Conservation (phyloP, 2,329 filamentous ascomycete species). For the Dendryphion nanum region DNA sequence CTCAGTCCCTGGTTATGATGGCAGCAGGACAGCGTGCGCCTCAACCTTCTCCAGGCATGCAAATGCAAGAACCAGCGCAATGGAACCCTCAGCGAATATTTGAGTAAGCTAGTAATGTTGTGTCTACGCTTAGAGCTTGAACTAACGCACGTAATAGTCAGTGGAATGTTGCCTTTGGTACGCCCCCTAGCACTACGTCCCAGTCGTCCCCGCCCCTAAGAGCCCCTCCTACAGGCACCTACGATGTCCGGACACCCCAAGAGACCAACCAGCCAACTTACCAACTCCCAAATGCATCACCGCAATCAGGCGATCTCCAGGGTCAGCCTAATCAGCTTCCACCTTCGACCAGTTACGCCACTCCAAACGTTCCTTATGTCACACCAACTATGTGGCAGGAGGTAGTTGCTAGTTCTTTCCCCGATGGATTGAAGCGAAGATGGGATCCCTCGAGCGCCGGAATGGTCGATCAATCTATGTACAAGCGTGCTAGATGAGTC, state of each 20-base stretch:
- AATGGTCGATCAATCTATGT: slow-evolving; percentile 38
- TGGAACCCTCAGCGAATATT: slow-evolving; percentile 91
- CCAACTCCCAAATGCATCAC: slow-evolving; percentile 35
- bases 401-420: slow-evolving; percentile 44
- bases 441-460: slow-evolving; percentile 41
- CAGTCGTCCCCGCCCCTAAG: slow-evolving; percentile 47
- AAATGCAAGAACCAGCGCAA: slow-evolving; percentile 61
- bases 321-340: slow-evolving; percentile 29
- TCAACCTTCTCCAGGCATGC: slow-evolving; percentile 53
- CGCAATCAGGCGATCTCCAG: slow-evolving; percentile 31
- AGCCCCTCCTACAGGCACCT: slow-evolving; percentile 41
- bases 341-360: slow-evolving; percentile 33
- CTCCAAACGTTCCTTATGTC: slow-evolving; percentile 37
- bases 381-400: slow-evolving; percentile 54
- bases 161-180: slow-evolving; percentile 94
- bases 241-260: slow-evolving; percentile 36
- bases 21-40: slow-evolving; percentile 54
- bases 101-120: slow-evolving; percentile 63
- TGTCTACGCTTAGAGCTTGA: slow-evolving; percentile 1
- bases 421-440: slow-evolving; percentile 44
- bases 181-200: slow-evolving; percentile 50
- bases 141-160: slow-evolving; percentile 57
- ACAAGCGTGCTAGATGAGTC: slow-evolving; percentile 39
- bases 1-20: slow-evolving; percentile 72
- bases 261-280: slow-evolving; percentile 32